Evolutionary conservation across 192 early-diverging fungal species (phyloP).

Genomic region (Gonapodya prolifera): DNA sequence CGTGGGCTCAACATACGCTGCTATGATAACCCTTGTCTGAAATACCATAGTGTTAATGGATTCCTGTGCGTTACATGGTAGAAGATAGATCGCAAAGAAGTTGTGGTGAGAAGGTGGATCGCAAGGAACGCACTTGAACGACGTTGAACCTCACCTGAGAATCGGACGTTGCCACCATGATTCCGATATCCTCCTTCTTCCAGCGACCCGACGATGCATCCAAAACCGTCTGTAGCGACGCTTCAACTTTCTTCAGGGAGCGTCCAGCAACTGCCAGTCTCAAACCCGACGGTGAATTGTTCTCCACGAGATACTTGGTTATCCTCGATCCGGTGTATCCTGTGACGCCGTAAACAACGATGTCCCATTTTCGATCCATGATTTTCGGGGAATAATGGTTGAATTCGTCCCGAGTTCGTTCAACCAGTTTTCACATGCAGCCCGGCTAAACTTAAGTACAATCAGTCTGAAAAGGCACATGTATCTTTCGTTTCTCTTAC

Average conservation of each 20-base stretch:
- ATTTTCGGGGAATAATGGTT: too few relatives aligned
- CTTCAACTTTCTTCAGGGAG: background rate
- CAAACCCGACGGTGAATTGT: background rate
- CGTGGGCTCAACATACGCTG: background rate
- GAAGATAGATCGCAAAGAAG: background rate
- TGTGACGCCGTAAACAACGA: background rate
- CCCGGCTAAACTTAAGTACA: too few relatives aligned
- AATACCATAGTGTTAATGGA: background rate
- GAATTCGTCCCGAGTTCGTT: too few relatives aligned
- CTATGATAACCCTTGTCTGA: background rate
- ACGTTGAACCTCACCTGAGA: background rate
- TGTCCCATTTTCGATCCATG: background rate
- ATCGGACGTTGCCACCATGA: background rate
- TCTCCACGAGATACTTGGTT: background rate
- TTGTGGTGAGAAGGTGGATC: background rate
- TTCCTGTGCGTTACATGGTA: background rate
- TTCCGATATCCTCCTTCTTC: background rate
- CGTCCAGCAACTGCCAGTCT: background rate
- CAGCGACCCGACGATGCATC: background rate
- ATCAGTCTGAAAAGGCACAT: too few relatives aligned
- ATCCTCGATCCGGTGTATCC: background rate
- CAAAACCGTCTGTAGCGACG: background rate
- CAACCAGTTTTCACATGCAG: too few relatives aligned
- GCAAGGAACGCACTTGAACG: too few relatives aligned
- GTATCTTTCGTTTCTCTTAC: too few relatives aligned